phyloP scores from a whole-genome alignment of 2,329 filamentous ascomycete genomes.

The Apiospora marii region DNA sequence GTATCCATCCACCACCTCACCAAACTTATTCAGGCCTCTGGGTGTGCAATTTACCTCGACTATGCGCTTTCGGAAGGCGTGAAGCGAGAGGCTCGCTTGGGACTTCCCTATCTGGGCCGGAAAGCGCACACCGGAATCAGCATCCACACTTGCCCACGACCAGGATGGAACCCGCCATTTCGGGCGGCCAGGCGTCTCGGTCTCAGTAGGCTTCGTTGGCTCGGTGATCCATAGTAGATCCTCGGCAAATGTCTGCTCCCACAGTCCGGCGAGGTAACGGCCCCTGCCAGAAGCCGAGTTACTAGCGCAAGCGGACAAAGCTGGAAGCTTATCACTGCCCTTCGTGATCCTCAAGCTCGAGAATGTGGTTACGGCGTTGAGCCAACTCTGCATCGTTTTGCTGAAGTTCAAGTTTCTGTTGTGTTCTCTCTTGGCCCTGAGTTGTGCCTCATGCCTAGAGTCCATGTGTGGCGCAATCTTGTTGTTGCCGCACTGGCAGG shows the following conservation, averaged over 20 bases:
- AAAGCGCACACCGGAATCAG: background rate
- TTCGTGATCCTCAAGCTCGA: background rate
- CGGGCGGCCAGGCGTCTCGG: background rate
- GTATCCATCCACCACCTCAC: background rate
- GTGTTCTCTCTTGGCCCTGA: background rate
- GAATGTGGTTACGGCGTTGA: background rate
- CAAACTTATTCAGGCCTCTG: background rate
- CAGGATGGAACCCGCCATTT: background rate
- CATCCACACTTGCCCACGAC: background rate
- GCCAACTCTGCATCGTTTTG: background rate
- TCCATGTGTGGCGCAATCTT: background rate
- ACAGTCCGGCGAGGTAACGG: background rate
- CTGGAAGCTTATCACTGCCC: background rate
- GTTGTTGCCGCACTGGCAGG: background rate
- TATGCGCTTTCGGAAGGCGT: background rate
- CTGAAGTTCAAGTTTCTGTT: background rate
- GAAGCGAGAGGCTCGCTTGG: background rate
- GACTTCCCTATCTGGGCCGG: background rate
- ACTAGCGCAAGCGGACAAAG: background rate
- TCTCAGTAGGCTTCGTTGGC: background rate
- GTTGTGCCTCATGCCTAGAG: no score
- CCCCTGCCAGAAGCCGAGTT: background rate
- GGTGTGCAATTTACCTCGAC: background rate
- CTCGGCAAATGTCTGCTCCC: background rate
- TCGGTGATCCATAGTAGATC: background rate